Conservation (phyloP, 768 basidiomycete genomes). For the Leccinum aurantiacum region DNA sequence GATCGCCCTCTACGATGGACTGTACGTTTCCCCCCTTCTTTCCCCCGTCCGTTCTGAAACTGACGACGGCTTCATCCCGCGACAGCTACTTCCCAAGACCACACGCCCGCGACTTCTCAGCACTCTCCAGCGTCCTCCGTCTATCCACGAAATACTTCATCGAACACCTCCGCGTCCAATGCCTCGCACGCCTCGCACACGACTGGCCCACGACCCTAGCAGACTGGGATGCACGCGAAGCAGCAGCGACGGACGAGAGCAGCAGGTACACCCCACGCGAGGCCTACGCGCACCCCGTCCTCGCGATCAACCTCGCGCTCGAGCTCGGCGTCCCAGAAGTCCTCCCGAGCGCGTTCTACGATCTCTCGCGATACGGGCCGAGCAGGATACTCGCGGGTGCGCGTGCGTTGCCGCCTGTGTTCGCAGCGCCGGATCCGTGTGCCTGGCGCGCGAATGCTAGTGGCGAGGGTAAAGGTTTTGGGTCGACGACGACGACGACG, state of each 20-base stretch:
- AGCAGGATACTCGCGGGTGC: constrained; percentile 65
- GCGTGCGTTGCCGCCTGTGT: constrained; percentile 32
- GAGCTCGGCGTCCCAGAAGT: constrained; percentile 58
- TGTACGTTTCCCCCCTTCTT: constrained; percentile 48
- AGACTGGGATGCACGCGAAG: constrained; percentile 71
- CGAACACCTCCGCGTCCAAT: constrained; percentile 60
- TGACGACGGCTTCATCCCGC: background rate
- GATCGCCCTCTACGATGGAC: constrained; percentile 70
- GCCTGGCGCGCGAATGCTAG: background rate
- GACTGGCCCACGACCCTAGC: constrained; percentile 70
- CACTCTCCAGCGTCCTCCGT: constrained; percentile 63
- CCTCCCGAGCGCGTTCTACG: constrained; percentile 73
- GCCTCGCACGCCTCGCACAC: constrained; percentile 53
- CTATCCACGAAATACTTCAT: constrained; percentile 77
- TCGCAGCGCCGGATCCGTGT: constrained; percentile 27
- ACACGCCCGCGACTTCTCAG: constrained; percentile 55
- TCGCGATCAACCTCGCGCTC: constrained; percentile 67
- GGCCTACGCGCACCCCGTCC: constrained; percentile 62
- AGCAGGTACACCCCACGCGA: constrained; percentile 63
- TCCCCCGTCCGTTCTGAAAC: background rate
- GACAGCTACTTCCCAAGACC: constrained; percentile 54
- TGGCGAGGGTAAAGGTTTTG: no score
- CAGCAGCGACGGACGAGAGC: constrained; percentile 45
- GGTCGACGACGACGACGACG: no score
- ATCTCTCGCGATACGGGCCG: constrained; percentile 70